Evolutionary conservation across 2,329 filamentous ascomycete species (phyloP), one percentile per base, ranked within the genome.

Genomic region (Grosmannia penicillata): DNA sequence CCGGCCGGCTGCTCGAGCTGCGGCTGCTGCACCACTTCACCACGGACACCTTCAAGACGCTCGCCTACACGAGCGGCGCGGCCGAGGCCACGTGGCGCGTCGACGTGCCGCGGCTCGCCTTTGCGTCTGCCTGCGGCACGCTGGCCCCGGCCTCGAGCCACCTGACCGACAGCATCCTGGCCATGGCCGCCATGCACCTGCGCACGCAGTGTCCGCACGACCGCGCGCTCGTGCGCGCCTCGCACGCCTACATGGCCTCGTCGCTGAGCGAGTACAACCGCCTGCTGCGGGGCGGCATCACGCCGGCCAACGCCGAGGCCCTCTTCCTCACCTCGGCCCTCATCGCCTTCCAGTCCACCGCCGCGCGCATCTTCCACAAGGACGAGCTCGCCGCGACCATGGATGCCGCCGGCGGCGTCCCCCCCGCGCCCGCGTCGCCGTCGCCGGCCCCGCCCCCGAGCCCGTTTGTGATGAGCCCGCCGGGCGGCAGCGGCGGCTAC

Each of bases 1-100:
- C 50, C 24, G 56, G 66, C 44, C 58, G 70, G 35, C 57, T 75
- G 44, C 58, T 77, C 43, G 75, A 80, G 53, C 60, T 80, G 41
- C 68, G 66, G 35, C 59, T 80, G 25, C 68, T 79, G 56, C 75
- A 80, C 49, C 71, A 79, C 42, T 80, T 73, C 50, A 76, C 72
- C 7, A 68, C 68, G 27, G 59, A 65, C 43, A 79, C 74, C 0
- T 70, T 66, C 46, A 66, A 71, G 45, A 79, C 75, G 0, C 61
- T 80, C 10, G 62, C 72, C 22, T 65, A 68, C 37, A 63, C 65
- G 41, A 66, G 65, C 3, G 62, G 66, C 0, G 53, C 61, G 9
- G 65, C 67, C 33, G 63, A 71, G 41, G 61, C 65, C 29, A 68
- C 78, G 34, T 80, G 75, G 75, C 64, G 68, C 45, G 62, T 67